A percentile compares a stretch with the other conserved stretches of the same genome.
Evolutionary conservation across 352 stramenopile genomes (phyloP).

Genomic region (Aphanomyces euteiches): DNA sequence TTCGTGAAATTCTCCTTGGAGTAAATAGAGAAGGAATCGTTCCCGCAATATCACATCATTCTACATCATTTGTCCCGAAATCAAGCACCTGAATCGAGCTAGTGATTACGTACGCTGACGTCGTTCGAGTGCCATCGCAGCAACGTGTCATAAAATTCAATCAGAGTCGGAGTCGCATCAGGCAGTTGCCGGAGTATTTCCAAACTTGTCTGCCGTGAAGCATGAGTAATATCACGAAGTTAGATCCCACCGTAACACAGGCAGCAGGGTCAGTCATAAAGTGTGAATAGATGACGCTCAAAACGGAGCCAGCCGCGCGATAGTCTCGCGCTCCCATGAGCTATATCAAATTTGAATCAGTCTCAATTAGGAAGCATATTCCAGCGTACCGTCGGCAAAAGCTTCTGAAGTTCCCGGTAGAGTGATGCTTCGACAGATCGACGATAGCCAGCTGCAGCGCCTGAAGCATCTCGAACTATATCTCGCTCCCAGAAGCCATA

Average conservation of each 20-base stretch:
- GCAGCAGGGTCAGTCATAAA: slow-evolving; percentile 52
- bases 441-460: background rate
- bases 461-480: background rate
- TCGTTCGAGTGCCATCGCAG: slow-evolving; percentile 47
- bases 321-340: slow-evolving; percentile 68
- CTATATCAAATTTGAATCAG: slow-evolving; percentile 32
- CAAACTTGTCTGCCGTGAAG: slow-evolving; percentile 51
- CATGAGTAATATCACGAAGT: background rate
- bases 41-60: slow-evolving; percentile 53
- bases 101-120: slow-evolving; percentile 35
- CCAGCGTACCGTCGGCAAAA: slow-evolving; percentile 15
- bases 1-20: slow-evolving; percentile 73
- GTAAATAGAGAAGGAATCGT: slow-evolving; percentile 63
- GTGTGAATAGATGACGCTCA: slow-evolving; percentile 64
- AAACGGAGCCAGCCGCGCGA: slow-evolving; percentile 55
- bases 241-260: slow-evolving; percentile 56
- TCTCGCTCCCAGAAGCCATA: slow-evolving; percentile 7
- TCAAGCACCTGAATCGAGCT: background rate
- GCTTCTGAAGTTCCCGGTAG: slow-evolving; percentile 10
- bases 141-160: slow-evolving; percentile 53
- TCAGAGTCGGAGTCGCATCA: slow-evolving; percentile 48
- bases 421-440: background rate
- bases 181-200: slow-evolving; percentile 65
- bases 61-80: background rate
- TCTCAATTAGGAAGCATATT: background rate